Evolutionary conservation across 2,329 filamentous ascomycete species (phyloP).

Genomic region (Sporothrix phasma): DNA sequence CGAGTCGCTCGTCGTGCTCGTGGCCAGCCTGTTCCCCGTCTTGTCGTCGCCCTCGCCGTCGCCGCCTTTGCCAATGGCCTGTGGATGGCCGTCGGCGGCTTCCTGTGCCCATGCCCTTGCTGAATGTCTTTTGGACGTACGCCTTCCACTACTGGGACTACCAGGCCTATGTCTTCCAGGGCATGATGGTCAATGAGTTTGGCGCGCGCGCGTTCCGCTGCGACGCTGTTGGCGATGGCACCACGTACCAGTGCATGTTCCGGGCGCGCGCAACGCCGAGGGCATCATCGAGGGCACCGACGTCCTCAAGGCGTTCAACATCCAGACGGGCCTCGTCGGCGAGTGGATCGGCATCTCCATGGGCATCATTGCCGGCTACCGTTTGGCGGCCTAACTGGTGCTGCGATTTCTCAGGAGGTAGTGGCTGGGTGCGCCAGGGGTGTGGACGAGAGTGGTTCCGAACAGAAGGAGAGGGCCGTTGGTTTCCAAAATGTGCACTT

Average conservation of each 20-base stretch:
- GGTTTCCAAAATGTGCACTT: background rate
- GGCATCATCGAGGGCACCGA: constrained; percentile 63
- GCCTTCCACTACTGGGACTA: constrained; percentile 87
- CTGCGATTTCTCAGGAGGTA: background rate
- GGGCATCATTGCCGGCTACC: constrained; percentile 63
- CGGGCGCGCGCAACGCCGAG: constrained; percentile 47
- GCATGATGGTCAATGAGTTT: constrained; percentile 92
- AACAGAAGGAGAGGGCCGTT: background rate
- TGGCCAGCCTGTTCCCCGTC: constrained; percentile 62
- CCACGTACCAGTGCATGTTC: constrained; percentile 60
- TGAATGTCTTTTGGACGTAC: constrained; percentile 80
- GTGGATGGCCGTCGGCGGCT: constrained; percentile 82
- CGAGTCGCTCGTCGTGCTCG: constrained; percentile 70
- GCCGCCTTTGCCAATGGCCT: constrained; percentile 80
- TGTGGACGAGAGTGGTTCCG: background rate
- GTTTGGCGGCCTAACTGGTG: constrained; percentile 25
- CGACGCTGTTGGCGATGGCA: constrained; percentile 16
- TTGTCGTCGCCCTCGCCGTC: constrained; percentile 73
- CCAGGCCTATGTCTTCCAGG: constrained; percentile 76
- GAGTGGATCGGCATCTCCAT: constrained; percentile 70
- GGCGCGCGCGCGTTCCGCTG: constrained; percentile 54
- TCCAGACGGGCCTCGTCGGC: constrained; percentile 50
- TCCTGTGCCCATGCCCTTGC: constrained; percentile 62
- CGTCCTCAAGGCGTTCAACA: constrained; percentile 62
- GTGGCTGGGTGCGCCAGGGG: background rate